These are phyloP conservation scores for Calocera cornea DNA, from an alignment of 768 basidiomycete species.

Conservation along the genomic window DNA sequence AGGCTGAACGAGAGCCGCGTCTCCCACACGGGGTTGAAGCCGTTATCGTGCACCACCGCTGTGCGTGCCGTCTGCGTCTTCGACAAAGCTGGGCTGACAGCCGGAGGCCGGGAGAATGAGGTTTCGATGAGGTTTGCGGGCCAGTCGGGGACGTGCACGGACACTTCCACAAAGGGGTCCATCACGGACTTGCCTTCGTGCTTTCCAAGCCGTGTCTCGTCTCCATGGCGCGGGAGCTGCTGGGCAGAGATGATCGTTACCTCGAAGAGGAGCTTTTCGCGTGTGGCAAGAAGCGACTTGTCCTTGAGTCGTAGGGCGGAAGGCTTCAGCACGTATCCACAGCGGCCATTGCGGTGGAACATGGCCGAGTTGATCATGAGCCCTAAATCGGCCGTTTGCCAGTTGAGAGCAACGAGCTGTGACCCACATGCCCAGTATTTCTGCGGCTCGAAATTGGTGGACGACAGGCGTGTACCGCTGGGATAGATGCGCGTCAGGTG, in stretches of 20 bases:
- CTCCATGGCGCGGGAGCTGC: slow-evolving; percentile 65
- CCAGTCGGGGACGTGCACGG: slow-evolving; percentile 67
- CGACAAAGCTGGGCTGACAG: slow-evolving; percentile 16
- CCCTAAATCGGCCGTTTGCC: slow-evolving; percentile 89
- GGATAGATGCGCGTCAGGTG: slow-evolving; percentile 83
- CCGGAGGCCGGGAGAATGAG: slow-evolving; percentile 11
- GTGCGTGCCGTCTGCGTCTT: slow-evolving; percentile 46
- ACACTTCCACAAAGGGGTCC: slow-evolving; percentile 73
- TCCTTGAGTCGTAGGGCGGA: slow-evolving; percentile 51
- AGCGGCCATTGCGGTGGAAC: slow-evolving; percentile 82
- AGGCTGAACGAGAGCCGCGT: slow-evolving; percentile 59
- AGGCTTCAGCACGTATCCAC: slow-evolving; percentile 86
- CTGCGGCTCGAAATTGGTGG: slow-evolving; percentile 80
- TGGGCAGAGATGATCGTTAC: slow-evolving; percentile 77
- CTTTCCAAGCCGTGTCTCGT: slow-evolving; percentile 23
- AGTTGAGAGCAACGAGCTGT: slow-evolving; percentile 89
- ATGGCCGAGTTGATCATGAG: slow-evolving; percentile 89
- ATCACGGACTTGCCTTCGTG: slow-evolving; percentile 36
- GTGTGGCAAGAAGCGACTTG: slow-evolving; percentile 41
- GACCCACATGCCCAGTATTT: slow-evolving; percentile 79
- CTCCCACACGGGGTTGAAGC: slow-evolving; percentile 87
- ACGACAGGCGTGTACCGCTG: slow-evolving; percentile 63
- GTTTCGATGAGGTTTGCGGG: slow-evolving; percentile 24
- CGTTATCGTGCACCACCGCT: slow-evolving; percentile 61
- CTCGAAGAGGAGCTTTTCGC: slow-evolving; percentile 47